Evolutionary conservation across 2,329 filamentous ascomycete genomes (phyloP).

Genomic region (Daldinia sp.): DNA sequence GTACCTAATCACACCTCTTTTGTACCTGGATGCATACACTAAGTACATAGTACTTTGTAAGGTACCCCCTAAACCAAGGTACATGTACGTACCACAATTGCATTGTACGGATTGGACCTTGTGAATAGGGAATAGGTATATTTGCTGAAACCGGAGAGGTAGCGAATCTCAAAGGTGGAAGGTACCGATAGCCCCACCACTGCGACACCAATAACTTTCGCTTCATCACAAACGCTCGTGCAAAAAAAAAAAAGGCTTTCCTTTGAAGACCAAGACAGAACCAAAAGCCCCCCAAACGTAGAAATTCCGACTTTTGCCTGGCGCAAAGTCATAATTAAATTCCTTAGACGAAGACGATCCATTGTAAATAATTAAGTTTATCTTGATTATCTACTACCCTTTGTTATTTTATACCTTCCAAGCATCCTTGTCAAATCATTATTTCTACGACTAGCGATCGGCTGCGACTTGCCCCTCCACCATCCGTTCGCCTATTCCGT

Average conservation of each 20-base stretch:
- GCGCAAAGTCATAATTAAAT: conserved; percentile 33
- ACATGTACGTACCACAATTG: no score
- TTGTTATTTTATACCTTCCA: background rate
- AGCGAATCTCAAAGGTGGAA: conserved; percentile 3
- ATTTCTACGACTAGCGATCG: conserved; percentile 17
- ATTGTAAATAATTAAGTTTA: background rate
- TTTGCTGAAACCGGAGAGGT: conserved; percentile 24
- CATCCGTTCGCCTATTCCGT: conserved; percentile 1
- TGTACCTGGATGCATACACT: no score
- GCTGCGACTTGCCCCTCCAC: conserved; percentile 22
- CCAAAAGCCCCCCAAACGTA: background rate
- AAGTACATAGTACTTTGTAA: no score
- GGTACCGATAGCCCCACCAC: conserved; percentile 16
- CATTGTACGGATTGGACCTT: no score
- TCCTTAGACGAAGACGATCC: background rate
- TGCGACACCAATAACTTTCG: conserved; percentile 20
- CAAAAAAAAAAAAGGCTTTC: conserved; percentile 16
- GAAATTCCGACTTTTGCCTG: conserved; percentile 32
- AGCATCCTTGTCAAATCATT: background rate
- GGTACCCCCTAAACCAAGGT: no score
- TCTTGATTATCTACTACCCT: background rate
- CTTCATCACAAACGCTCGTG: conserved; percentile 17
- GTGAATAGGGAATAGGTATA: no score
- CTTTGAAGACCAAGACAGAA: background rate
- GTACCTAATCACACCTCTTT: no score